phyloP scores from a whole-genome alignment of 1,284 basidiomycete species.

The Coniferiporia sulphurascens region DNA sequence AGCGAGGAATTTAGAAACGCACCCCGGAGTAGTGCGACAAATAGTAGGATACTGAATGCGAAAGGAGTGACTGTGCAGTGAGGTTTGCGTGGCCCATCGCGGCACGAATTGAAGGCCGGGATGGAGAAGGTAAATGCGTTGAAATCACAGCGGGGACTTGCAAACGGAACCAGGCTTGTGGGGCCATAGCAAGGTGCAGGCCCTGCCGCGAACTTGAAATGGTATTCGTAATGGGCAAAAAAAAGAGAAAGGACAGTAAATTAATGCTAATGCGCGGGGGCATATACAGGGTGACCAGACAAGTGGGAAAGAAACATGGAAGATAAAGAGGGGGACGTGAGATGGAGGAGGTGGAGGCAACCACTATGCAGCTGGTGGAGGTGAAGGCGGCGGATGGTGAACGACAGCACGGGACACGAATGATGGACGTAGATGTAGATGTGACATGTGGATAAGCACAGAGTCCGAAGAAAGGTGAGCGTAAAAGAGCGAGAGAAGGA shows the following conservation, averaged over 20 bases:
- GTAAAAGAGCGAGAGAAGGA: not conserved
- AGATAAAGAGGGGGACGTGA: not conserved
- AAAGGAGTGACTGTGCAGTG: not conserved
- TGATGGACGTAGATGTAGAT: not conserved
- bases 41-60: not conserved
- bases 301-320: not conserved
- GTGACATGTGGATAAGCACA: slow-evolving; percentile 9
- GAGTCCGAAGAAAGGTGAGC: slow-evolving; percentile 1
- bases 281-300: slow-evolving; percentile 11
- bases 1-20: not conserved
- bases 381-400: not conserved
- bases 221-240: not conserved
- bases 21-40: not conserved
- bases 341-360: not conserved
- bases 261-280: slow-evolving; percentile 13
- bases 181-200: not conserved
- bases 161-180: not conserved
- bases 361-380: not conserved
- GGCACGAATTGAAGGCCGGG: not conserved
- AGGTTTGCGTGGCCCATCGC: not conserved
- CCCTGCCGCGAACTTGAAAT: not conserved
- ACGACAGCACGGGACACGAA: slow-evolving; percentile 10
- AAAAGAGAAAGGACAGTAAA: slow-evolving; percentile 14
- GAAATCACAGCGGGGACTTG: not conserved
- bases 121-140: not conserved